Percentiles rank a stretch among this genome's conserved stretches.
These are phyloP conservation scores for Centaurea solstitialis DNA, from an alignment of 129 eudicot genomes.

Conservation along the genomic window DNA sequence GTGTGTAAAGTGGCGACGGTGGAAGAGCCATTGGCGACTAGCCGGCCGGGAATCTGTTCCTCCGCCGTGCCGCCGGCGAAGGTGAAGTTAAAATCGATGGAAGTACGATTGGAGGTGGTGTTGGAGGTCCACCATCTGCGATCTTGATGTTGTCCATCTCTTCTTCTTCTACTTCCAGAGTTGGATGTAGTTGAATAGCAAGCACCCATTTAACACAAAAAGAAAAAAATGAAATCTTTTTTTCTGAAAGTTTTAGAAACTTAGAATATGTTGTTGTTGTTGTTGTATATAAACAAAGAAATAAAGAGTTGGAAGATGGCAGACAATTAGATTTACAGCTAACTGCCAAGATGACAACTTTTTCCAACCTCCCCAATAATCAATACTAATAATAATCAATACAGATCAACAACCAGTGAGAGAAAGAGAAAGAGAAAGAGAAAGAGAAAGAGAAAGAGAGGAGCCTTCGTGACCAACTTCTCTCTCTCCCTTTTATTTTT, in stretches of 20 bases:
- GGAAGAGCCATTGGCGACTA: conserved; percentile 10
- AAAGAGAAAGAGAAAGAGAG: neutral
- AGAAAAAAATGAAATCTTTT: neutral
- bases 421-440: conserved; percentile 5
- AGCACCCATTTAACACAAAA: conserved; percentile 19
- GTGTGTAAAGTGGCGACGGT: conserved; percentile 6
- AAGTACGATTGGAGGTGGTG: neutral
- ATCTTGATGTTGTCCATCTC: neutral
- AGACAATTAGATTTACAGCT: conserved; percentile 16
- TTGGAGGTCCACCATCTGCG: conserved; percentile 5
- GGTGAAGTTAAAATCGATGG: neutral
- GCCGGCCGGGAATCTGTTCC: conserved; percentile 7
- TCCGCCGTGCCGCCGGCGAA: neutral
- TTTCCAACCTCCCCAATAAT: conserved; percentile 18
- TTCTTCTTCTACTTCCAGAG: too few relatives aligned
- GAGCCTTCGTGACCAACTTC: neutral
- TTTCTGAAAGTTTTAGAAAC: neutral
- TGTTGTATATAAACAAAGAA: neutral
- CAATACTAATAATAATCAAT: conserved; percentile 7
- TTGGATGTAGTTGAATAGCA: conserved; percentile 24
- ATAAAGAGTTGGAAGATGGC: neutral
- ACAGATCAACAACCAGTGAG: conserved; percentile 25
- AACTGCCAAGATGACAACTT: conserved; percentile 22
- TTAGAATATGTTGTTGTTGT: neutral
- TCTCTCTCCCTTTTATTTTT: neutral